Base-by-base conservation (phyloP, 371 early-diverging fungal genomes). In the Saksenaea oblongispora region DNA sequence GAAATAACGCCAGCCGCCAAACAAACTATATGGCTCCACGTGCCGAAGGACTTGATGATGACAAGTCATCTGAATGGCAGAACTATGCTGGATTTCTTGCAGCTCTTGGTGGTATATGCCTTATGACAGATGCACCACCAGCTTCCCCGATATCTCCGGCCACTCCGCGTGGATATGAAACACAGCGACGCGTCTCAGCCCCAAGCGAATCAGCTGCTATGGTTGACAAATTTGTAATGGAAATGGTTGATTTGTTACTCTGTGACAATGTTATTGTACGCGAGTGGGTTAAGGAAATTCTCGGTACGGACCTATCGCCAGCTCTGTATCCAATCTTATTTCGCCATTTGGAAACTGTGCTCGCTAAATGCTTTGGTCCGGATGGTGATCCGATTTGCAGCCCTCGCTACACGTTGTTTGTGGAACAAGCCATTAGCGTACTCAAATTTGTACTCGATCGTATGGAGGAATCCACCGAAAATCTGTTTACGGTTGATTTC, bases 401-500 rank as follows among this genome's bases (percentile, higher is more conserved):
- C 2, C 92, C 92, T 41, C 84, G 87, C 31, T 90, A 91, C 71
- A 92, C 94, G 7, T 75, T 93, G 61, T 91, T 93, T 80, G 89
- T 94, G 17, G 95, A 94, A 61, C 92, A 92, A 68, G 89, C 89
- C 22, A 89, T 93, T 27, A 87, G 87, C 14, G 91, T 95, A 3
- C 83, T 96, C 58, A 92, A 91, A 63, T 69, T 88, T 34, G 87
- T 91, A 0, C 72, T 92, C 4, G 94, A 96, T 35, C 88, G 93
- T 9, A 83, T 88, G 62, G 80, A 82, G 18, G 85, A 85, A 22
- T 44, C 51, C 17, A 84, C 78, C 39, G 89, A 84, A 61, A 86
- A 79, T 71, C 69, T 86, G 51, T 85, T 87, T 64, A 83, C 86
- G 0, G 84, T 94, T 15, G 92, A 94, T 67, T 87, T 95, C 67